phyloP scores from a whole-genome alignment of 2,329 filamentous ascomycete genomes.

The Aspergillus cejpii region DNA sequence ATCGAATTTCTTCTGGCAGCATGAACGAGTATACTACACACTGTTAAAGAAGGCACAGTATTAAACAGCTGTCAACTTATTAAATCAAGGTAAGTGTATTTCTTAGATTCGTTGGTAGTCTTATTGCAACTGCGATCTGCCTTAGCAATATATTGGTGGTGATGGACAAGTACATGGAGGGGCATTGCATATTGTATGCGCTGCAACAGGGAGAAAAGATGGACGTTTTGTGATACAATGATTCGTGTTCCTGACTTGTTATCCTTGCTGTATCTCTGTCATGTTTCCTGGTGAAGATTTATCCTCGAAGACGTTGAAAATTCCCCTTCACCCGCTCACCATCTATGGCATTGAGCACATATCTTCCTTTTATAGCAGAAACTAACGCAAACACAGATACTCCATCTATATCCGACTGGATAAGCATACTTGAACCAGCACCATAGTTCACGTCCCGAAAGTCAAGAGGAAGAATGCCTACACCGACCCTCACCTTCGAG shows the following conservation, averaged over 20 bases:
- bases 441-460: too few species aligned
- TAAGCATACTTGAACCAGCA: too few species aligned
- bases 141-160: neutral
- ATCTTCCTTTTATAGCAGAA: too few species aligned
- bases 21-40: neutral
- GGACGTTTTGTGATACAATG: neutral
- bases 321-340: too few species aligned
- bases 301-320: too few species aligned
- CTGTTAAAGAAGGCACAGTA: too few species aligned
- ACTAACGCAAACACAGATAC: too few species aligned
- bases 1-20: neutral
- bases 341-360: too few species aligned
- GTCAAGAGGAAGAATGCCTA: slow-evolving; percentile 17
- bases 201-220: neutral
- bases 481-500: slow-evolving; percentile 57
- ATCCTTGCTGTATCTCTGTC: too few species aligned
- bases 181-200: neutral
- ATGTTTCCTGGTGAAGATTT: too few species aligned
- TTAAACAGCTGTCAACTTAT: too few species aligned
- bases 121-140: neutral
- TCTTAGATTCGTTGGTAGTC: neutral
- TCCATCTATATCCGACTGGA: too few species aligned
- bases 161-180: neutral
- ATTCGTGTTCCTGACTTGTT: neutral
- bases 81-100: neutral